Base-by-base conservation (phyloP, 2,329 filamentous ascomycete species). In the Dactylonectria estremocensis region DNA sequence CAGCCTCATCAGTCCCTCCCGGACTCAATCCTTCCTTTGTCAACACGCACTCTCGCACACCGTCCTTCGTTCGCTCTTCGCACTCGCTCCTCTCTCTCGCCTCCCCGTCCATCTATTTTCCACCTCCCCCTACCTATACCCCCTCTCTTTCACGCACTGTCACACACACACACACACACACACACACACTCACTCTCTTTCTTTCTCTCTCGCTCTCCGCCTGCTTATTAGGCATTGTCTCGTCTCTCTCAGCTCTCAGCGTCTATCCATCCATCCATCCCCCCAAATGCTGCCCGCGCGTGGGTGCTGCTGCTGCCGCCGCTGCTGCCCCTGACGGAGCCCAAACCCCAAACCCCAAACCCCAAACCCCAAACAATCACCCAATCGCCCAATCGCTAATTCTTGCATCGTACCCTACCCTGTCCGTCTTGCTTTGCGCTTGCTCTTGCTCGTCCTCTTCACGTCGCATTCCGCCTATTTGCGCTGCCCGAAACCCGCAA, bases 271-370 rank as follows among this genome's bases (percentile, higher is more conserved):
- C 24, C 61, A 33, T 50, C 52, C 48, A 46, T 52, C 37, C 28
- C 46, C 57, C 53, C 62, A 58, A 57, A 66, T 66, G 54, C 62
- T 66, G 40, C 52, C 59, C 45, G 54, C 43, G 28, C 55, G 66
- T 62, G 48, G 66, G 59, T 59, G 61, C 50, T 46, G 57, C 50
- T 37, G 55, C 50, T 46, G 57, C 50, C 49, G 55, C 56, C 48
- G 48, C 8, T 22, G 58, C 50, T 57, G 61, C 66, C 66, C 66
- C 68, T 69, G 68, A 69, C 65, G 53, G 53, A 69, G 55, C 66
- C 63, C 63, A 50, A 67, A 56, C 50, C 65, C 60, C 67, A 56
- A 70, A n/a, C n/a, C 72, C 71, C 70, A 72, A 69, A 73, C 64
- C 65, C 64, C 70, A 65, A 71, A 53, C 69, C 58, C 60, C 65